phyloP scores from a whole-genome alignment of 2,329 filamentous ascomycete species.

The Ophiobolus disseminans region DNA sequence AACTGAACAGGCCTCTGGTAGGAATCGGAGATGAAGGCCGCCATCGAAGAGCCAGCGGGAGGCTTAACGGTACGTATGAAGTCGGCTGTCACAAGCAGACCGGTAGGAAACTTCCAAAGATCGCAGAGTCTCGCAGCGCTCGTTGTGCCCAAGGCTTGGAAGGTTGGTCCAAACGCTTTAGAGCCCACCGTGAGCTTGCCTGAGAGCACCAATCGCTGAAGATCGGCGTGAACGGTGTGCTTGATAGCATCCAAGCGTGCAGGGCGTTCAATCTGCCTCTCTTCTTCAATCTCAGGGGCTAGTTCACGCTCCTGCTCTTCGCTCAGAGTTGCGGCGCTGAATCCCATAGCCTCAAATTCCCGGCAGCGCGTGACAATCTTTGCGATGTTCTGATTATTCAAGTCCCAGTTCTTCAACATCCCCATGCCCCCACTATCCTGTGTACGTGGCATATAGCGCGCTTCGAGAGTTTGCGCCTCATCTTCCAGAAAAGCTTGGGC shows the following conservation, averaged over 20 bases:
- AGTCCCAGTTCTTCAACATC: slow-evolving; percentile 17
- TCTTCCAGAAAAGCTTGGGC: slow-evolving; percentile 61
- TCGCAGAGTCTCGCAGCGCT: slow-evolving; percentile 50
- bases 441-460: slow-evolving; percentile 57
- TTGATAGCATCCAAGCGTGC: slow-evolving; percentile 44
- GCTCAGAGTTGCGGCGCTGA: slow-evolving; percentile 53
- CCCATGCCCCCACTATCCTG: background rate
- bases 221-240: slow-evolving; percentile 55
- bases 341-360: slow-evolving; percentile 34
- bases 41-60: slow-evolving; percentile 1
- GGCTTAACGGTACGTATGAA: slow-evolving; percentile 57
- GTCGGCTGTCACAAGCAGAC: slow-evolving; percentile 59
- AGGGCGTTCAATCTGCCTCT: slow-evolving; percentile 63
- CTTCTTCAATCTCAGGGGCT: slow-evolving; percentile 67
- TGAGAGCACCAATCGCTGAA: slow-evolving; percentile 51
- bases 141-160: slow-evolving; percentile 52
- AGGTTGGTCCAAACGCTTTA: slow-evolving; percentile 55
- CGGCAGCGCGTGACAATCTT: slow-evolving; percentile 28
- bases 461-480: slow-evolving; percentile 61
- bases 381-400: slow-evolving; percentile 22
- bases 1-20: slow-evolving; percentile 64
- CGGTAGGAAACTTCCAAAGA: slow-evolving; percentile 44
- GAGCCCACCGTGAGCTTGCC: slow-evolving; percentile 44
- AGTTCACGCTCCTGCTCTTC: slow-evolving; percentile 76
- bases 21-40: slow-evolving; percentile 46